Percentiles rank a stretch among this genome's conserved stretches.
Evolutionary conservation across 257 asterid species (phyloP).

Genomic region (Nicotiana noctiflora): DNA sequence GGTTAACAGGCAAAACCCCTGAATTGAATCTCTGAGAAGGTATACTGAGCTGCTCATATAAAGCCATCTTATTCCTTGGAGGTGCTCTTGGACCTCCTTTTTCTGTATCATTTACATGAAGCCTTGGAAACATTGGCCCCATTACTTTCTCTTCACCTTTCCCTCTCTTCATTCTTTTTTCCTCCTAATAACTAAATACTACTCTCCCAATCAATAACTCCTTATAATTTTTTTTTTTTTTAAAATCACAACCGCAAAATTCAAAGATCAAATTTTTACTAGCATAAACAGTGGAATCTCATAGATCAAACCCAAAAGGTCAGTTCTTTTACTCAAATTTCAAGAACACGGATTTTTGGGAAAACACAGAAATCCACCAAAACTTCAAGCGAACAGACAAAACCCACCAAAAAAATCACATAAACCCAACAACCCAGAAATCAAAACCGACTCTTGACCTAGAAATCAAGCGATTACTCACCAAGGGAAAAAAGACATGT

Average conservation of each 20-base stretch:
- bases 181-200: neutral
- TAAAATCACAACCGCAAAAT: constrained; percentile 2
- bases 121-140: constrained; percentile 96
- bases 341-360: neutral
- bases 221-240: too few species aligned
- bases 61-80: constrained; percentile 97
- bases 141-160: constrained; percentile 61
- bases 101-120: constrained; percentile 83
- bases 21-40: constrained; percentile 71
- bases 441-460: neutral
- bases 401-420: neutral
- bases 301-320: neutral
- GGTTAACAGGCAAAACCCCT: constrained; percentile 18
- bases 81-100: constrained; percentile 99
- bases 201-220: neutral
- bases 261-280: neutral
- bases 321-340: neutral
- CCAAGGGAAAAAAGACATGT: neutral
- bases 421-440: neutral
- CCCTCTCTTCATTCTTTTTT: constrained; percentile 55
- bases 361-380: neutral
- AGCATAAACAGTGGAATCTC: neutral
- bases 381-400: neutral
- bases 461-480: neutral
- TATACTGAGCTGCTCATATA: constrained; percentile 85